phyloP scores from a whole-genome alignment of 2,329 filamentous ascomycete species.

The Hymenoscyphus scutula region DNA sequence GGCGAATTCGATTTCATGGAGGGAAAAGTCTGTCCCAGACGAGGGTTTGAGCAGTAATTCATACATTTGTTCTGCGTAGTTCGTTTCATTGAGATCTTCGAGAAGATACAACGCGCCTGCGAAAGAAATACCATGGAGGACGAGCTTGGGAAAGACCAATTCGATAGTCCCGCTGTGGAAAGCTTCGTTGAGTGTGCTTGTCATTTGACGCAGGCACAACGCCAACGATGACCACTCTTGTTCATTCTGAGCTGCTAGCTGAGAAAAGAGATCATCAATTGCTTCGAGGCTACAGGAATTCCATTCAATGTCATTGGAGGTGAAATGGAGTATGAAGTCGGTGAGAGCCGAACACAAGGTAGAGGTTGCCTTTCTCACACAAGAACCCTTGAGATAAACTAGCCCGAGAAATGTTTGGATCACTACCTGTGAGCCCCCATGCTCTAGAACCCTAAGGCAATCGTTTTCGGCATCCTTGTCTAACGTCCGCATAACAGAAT shows the following conservation, averaged over 20 bases:
- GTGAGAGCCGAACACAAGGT: neutral
- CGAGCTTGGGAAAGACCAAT: neutral
- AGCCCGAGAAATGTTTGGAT: neutral
- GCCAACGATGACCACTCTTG: neutral
- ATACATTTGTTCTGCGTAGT: neutral
- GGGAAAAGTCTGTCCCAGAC: no score
- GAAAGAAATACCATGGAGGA: neutral
- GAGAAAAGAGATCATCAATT: neutral
- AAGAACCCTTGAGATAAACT: neutral
- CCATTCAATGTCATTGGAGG: neutral
- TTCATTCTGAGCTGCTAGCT: neutral
- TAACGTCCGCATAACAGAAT: neutral
- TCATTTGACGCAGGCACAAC: neutral
- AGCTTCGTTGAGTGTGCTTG: neutral
- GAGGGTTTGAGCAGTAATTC: neutral
- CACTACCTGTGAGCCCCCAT: neutral
- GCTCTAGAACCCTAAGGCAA: neutral
- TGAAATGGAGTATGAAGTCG: neutral
- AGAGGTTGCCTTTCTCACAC: neutral
- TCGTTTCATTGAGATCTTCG: neutral
- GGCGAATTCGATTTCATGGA: neutral
- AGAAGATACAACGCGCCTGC: neutral
- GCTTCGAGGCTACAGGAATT: neutral
- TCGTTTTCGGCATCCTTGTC: neutral
- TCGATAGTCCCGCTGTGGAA: no score